Conservation (phyloP, 768 basidiomycete species). For the Gymnopilus dilepis region DNA sequence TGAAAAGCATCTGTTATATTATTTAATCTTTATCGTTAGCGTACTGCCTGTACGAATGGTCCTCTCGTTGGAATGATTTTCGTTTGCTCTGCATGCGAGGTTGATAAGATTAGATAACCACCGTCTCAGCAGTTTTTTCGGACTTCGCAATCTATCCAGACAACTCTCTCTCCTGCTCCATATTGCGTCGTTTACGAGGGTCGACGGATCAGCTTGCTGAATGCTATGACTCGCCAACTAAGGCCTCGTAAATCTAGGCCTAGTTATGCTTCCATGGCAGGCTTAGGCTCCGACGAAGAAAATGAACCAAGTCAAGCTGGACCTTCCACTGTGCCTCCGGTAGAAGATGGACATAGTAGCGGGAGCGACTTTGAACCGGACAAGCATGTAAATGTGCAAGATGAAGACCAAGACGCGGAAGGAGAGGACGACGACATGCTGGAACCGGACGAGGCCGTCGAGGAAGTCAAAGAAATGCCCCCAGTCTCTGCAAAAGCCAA, state of each 20-base stretch:
- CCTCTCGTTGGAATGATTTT: not conserved
- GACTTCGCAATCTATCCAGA: not conserved
- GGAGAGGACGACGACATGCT: constrained; percentile 32
- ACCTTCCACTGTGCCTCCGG: constrained; percentile 40
- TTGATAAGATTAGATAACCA: constrained; percentile 17
- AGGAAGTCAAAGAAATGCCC: constrained; percentile 17
- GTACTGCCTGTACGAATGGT: not conserved
- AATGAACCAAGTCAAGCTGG: constrained; percentile 38
- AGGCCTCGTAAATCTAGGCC: constrained; percentile 58
- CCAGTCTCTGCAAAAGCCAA: constrained; percentile 12
- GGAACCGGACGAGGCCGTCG: constrained; percentile 17
- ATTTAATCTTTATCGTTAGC: not conserved
- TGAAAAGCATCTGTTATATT: not conserved
- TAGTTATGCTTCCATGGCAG: constrained; percentile 51
- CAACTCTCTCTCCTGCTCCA: not conserved
- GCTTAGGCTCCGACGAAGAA: constrained; percentile 40
- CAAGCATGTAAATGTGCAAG: constrained; percentile 35
- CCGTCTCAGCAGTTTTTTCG: not conserved
- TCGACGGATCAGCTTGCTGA: not conserved
- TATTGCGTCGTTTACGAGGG: not conserved
- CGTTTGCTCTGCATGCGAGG: not conserved
- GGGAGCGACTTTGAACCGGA: constrained; percentile 64
- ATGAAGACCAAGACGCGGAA: constrained; percentile 35
- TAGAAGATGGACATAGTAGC: constrained; percentile 44
- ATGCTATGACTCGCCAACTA: constrained; percentile 57